A percentile compares a stretch with the other conserved stretches of the same genome.
Conservation (phyloP, 331 rosid species). For the Rhamnella rubrinervis region DNA sequence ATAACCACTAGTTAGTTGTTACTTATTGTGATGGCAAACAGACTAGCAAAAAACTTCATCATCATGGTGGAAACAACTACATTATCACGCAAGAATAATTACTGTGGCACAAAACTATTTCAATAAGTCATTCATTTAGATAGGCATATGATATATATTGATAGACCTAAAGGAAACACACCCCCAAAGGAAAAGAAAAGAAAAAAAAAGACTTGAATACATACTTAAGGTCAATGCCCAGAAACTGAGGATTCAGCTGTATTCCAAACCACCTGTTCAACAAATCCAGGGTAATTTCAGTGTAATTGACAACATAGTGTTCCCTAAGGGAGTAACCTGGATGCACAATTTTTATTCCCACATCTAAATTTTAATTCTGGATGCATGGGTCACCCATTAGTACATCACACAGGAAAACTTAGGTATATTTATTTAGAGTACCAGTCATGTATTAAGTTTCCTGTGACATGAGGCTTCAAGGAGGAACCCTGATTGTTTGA, state of each 20-base stretch:
- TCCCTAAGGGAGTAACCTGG: too few relatives aligned
- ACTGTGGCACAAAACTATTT: background rate
- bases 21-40: too few relatives aligned
- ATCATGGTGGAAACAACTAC: too few relatives aligned
- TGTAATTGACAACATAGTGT: conserved; percentile 12
- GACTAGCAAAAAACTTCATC: too few relatives aligned
- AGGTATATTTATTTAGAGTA: conserved; percentile 29
- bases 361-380: too few relatives aligned
- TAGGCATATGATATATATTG: background rate
- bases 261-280: conserved; percentile 91
- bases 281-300: conserved; percentile 22
- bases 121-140: background rate
- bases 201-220: conserved; percentile 37
- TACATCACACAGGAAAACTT: conserved; percentile 14
- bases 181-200: conserved; percentile 4
- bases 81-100: too few relatives aligned
- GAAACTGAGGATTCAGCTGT: conserved; percentile 88
- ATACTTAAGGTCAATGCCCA: conserved; percentile 96
- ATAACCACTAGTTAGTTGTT: too few relatives aligned
- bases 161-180: conserved; percentile 6
- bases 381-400: background rate
- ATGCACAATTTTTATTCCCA: too few relatives aligned
- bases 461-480: conserved; percentile 68
- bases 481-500: conserved; percentile 72
- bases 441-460: conserved; percentile 80